phyloP scores from a whole-genome alignment of 2,329 filamentous ascomycete species.

The Xylaria hypoxylon region DNA sequence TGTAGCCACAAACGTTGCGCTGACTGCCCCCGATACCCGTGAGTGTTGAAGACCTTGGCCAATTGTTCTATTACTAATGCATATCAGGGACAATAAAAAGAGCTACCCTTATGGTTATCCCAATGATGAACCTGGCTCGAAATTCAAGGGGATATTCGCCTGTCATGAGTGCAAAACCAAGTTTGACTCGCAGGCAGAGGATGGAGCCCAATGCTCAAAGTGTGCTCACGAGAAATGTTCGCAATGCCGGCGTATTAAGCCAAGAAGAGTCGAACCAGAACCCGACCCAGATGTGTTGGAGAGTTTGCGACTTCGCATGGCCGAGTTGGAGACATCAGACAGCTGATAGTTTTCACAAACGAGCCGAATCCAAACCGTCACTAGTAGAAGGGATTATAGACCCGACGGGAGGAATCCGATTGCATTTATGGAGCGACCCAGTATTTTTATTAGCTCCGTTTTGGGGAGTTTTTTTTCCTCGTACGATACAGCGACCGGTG shows the following conservation, averaged over 20 bases:
- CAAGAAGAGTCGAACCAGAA: slow-evolving; percentile 70
- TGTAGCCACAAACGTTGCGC: slow-evolving; percentile 82
- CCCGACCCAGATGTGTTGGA: slow-evolving; percentile 71
- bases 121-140: slow-evolving; percentile 69
- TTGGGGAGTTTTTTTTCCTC: not conserved
- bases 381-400: not conserved
- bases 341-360: slow-evolving; percentile 10
- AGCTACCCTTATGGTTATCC: slow-evolving; percentile 79
- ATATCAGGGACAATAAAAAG: slow-evolving; percentile 69
- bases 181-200: slow-evolving; percentile 63
- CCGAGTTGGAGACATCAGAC: slow-evolving; percentile 30
- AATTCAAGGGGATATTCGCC: slow-evolving; percentile 64
- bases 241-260: slow-evolving; percentile 68
- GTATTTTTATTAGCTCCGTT: slow-evolving; percentile 12
- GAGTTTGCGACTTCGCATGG: slow-evolving; percentile 60
- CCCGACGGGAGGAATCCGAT: not conserved
- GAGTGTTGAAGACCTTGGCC: slow-evolving; percentile 55
- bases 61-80: slow-evolving; percentile 30
- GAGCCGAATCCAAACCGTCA: not conserved
- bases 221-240: slow-evolving; percentile 72
- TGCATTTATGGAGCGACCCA: slow-evolving; percentile 12
- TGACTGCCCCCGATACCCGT: slow-evolving; percentile 84
- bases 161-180: slow-evolving; percentile 73
- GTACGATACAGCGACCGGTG: slow-evolving; percentile 24
- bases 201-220: slow-evolving; percentile 66